phyloP scores from a whole-genome alignment of 108 stramenopile species.

The Discostella pseudostelligera region DNA sequence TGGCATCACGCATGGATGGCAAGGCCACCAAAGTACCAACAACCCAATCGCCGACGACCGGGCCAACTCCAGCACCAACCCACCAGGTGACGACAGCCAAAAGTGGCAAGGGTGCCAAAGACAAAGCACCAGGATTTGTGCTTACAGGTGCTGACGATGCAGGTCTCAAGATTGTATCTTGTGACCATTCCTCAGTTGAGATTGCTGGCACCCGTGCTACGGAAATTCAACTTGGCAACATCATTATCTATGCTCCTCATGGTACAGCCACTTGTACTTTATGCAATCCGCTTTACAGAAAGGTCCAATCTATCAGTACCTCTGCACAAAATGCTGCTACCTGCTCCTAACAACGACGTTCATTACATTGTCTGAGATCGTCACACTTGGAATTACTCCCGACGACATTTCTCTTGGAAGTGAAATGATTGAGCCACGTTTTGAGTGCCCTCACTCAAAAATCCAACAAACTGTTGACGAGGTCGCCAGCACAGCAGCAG shows the following conservation, averaged over 20 bases:
- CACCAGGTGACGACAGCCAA: too few species aligned
- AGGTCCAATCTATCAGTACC: conserved; percentile 2
- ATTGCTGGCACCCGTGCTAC: neutral
- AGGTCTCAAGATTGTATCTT: conserved; percentile 1
- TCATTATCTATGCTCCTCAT: neutral
- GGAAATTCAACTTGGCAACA: conserved; percentile 3
- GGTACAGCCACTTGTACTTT: neutral
- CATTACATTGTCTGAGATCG: neutral
- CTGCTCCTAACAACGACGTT: neutral
- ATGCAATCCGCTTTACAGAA: conserved; percentile 4
- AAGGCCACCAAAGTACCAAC: too few species aligned
- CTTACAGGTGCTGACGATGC: neutral
- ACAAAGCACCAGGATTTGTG: neutral
- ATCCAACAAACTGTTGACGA: too few species aligned
- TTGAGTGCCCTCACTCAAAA: neutral
- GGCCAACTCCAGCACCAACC: too few species aligned
- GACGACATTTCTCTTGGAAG: neutral
- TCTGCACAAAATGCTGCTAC: neutral
- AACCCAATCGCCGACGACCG: too few species aligned
- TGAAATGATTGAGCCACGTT: neutral
- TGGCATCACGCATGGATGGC: too few species aligned
- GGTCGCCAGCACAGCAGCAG: too few species aligned
- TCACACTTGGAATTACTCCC: neutral
- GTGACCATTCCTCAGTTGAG: neutral
- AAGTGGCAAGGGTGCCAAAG: neutral